Evolutionary conservation across 2,329 filamentous ascomycete genomes (phyloP).

Genomic region (Paecilomyces sp.): DNA sequence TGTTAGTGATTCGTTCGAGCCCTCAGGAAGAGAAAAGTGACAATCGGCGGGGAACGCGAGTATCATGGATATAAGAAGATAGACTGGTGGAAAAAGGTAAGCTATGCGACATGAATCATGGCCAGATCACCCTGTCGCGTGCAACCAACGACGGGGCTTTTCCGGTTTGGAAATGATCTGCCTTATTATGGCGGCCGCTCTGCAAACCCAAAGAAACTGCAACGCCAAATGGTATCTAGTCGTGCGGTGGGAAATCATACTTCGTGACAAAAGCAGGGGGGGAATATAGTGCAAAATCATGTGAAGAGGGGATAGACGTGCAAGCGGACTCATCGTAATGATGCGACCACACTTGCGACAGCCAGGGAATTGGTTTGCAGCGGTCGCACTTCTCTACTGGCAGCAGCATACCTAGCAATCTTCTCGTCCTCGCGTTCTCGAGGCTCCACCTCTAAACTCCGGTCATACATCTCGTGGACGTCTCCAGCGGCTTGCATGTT

Average conservation of each 20-base stretch:
- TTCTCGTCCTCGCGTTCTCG: constrained; percentile 97
- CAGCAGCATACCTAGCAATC: constrained; percentile 77
- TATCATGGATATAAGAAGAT: constrained; percentile 10
- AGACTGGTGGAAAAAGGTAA: constrained; percentile 8
- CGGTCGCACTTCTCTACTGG: constrained; percentile 25
- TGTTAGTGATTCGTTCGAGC: constrained; percentile 3
- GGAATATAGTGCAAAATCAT: constrained; percentile 4
- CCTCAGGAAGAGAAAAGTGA: not conserved
- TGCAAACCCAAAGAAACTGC: not conserved
- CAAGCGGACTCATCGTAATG: constrained; percentile 20
- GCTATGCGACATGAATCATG: constrained; percentile 6
- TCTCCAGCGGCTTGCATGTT: constrained; percentile 95
- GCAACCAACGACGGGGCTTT: not conserved
- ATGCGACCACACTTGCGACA: constrained; percentile 25
- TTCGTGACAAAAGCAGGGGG: constrained; percentile 3
- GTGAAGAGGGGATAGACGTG: constrained; percentile 5
- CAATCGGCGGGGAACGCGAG: not conserved
- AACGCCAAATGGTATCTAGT: not conserved
- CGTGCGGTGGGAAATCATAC: not conserved
- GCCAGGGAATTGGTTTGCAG: constrained; percentile 9
- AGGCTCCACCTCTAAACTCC: constrained; percentile 87
- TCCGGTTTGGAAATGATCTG: not conserved
- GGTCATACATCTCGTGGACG: constrained; percentile 99
- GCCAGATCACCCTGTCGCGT: not conserved
- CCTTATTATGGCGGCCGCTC: not conserved